Percentiles rank a stretch among this genome's conserved stretches.
Conservation (phyloP, 2,329 filamentous ascomycete genomes). For the Clonostachys solani region DNA sequence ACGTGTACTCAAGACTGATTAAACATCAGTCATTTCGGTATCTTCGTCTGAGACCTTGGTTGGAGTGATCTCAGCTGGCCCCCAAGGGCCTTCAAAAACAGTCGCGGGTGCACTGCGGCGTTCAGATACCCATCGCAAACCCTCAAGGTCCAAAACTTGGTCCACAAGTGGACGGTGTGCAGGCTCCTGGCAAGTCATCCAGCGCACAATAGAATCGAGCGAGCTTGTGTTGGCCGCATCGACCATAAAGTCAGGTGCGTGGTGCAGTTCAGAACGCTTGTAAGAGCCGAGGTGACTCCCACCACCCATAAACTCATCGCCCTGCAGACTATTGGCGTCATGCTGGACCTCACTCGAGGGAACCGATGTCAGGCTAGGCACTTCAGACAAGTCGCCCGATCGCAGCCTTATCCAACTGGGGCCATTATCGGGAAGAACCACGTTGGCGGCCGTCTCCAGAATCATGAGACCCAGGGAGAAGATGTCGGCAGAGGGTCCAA, state of each 20-base stretch:
- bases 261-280: conserved; percentile 43
- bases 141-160: conserved; percentile 68
- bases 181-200: conserved; percentile 82
- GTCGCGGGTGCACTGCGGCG: conserved; percentile 86
- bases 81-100: conserved; percentile 94
- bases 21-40: conserved; percentile 56
- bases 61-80: conserved; percentile 58
- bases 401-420: conserved; percentile 86
- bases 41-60: conserved; percentile 33
- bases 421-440: conserved; percentile 89
- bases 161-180: conserved; percentile 67
- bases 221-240: conserved; percentile 68
- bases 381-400: conserved; percentile 81
- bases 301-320: conserved; percentile 21
- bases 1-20: not conserved
- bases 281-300: conserved; percentile 35
- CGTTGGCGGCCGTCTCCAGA: conserved; percentile 91
- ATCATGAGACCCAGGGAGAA: conserved; percentile 94
- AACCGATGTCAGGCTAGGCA: conserved; percentile 83
- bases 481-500: conserved; percentile 87
- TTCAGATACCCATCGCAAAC: conserved; percentile 73
- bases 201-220: conserved; percentile 77
- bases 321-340: conserved; percentile 50
- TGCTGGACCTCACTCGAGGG: conserved; percentile 66
- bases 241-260: conserved; percentile 87